Evolutionary conservation across 179 eudicot species (phyloP), one percentile per base, ranked within the genome.

Genomic region (Silene coronaria): DNA sequence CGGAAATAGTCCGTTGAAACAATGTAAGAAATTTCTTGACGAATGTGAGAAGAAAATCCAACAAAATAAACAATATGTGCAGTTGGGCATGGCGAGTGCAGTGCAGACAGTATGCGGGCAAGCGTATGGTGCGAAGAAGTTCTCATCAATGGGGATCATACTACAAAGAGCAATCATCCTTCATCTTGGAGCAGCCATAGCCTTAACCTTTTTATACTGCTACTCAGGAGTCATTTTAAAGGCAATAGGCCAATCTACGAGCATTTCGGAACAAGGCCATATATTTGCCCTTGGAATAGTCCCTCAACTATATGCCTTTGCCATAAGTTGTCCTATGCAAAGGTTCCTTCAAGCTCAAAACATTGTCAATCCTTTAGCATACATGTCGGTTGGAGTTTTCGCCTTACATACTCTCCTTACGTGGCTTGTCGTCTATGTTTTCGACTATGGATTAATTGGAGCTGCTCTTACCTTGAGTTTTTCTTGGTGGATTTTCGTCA

Each of bases 1-100:
- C n/a, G n/a, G n/a, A n/a, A n/a, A n/a, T n/a, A n/a, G n/a, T n/a
- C n/a, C n/a, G n/a, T n/a, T n/a, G n/a, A n/a, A n/a, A n/a, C n/a
- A n/a, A n/a, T n/a, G n/a, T n/a, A n/a, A n/a, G n/a, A n/a, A n/a
- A n/a, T n/a, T n/a, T n/a, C n/a, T n/a, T n/a, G n/a, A n/a, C n/a
- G n/a, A n/a, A n/a, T n/a, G n/a, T n/a, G n/a, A n/a, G n/a, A n/a
- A n/a, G n/a, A n/a, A n/a, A n/a, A n/a, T n/a, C n/a, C n/a, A n/a
- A n/a, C n/a, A n/a, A n/a, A n/a, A 67, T 42, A 70, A 21, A 68
- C 57, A 4, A 13, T 53, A 45, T 68, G 32, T 58, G 22, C 85
- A 90, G 94, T 73, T 90, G 80, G 94, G 94, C 27, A 90, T 90
- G 91, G 89, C 94, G 2, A 90, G 91, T 72, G 91, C 94, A 13